Evolutionary conservation across 768 basidiomycete species (phyloP).

Genomic region (Naematelia encephala): DNA sequence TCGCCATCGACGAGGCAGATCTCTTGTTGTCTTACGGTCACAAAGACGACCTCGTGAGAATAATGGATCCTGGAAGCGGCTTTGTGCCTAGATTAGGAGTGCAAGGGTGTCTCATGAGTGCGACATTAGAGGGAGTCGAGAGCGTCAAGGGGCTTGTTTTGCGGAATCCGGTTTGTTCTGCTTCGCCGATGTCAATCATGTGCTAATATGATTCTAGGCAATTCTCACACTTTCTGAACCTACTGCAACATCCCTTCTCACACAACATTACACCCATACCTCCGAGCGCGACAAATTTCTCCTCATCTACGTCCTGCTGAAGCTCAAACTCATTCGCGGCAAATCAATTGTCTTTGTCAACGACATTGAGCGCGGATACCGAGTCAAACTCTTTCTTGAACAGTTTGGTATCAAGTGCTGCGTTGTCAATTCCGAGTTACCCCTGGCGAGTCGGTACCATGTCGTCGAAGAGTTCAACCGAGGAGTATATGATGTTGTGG

Average conservation of each 20-base stretch:
- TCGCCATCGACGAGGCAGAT: constrained; percentile 97
- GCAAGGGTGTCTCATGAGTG: constrained; percentile 93
- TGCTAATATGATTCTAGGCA: constrained; percentile 56
- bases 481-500: constrained; percentile 97
- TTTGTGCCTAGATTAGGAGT: constrained; percentile 55
- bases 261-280: constrained; percentile 76
- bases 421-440: constrained; percentile 92
- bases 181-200: neutral
- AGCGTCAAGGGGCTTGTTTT: constrained; percentile 81
- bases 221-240: constrained; percentile 84
- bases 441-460: constrained; percentile 94
- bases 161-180: constrained; percentile 70
- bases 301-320: constrained; percentile 90
- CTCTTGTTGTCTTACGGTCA: constrained; percentile 95
- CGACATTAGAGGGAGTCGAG: constrained; percentile 95
- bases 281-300: constrained; percentile 97
- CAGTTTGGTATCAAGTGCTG: constrained; percentile 96
- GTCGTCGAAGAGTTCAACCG: constrained; percentile 98
- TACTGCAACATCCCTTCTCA: constrained; percentile 73
- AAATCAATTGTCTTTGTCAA: constrained; percentile 97
- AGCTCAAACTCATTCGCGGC: constrained; percentile 89
- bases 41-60: constrained; percentile 63
- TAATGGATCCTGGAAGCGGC: constrained; percentile 64
- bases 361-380: constrained; percentile 88
- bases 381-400: constrained; percentile 94